A percentile compares a stretch with the other conserved stretches of the same genome.
phyloP scores from a whole-genome alignment of 345 rosid genomes.

The Ricinus communis region DNA sequence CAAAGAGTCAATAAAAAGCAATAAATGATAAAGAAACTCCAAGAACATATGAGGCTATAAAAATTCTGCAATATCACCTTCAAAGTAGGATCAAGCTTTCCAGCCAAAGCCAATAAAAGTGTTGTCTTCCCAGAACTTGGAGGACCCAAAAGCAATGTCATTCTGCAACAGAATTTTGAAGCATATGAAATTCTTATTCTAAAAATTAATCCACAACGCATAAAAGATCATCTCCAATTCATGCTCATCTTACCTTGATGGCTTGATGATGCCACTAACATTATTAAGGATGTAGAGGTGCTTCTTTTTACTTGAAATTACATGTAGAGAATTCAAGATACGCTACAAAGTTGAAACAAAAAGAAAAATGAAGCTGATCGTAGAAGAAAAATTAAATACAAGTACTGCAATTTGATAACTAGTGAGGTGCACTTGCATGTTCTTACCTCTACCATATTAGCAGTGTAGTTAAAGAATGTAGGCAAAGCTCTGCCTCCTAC shows the following conservation, averaged over 20 bases:
- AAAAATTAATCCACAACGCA: not conserved
- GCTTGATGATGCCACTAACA: conserved; percentile 47
- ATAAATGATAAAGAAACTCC: not conserved
- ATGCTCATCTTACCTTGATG: conserved; percentile 41
- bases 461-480: not conserved
- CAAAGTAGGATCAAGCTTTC: conserved; percentile 38
- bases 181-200: not conserved
- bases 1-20: not conserved
- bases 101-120: conserved; percentile 47
- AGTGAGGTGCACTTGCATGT: not conserved
- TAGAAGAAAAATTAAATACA: not conserved
- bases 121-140: conserved; percentile 58
- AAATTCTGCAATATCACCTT: conserved; percentile 26
- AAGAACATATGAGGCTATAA: not conserved
- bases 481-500: not conserved
- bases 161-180: conserved; percentile 20
- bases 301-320: conserved; percentile 1
- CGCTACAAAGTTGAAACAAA: not conserved
- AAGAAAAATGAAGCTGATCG: no score
- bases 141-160: conserved; percentile 53
- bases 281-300: conserved; percentile 34
- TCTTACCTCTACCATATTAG: conserved; percentile 1
- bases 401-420: not conserved
- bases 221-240: not conserved
- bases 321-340: not conserved